Base-by-base conservation (phyloP, 257 asterid species). In the Cordia subcordata region DNA sequence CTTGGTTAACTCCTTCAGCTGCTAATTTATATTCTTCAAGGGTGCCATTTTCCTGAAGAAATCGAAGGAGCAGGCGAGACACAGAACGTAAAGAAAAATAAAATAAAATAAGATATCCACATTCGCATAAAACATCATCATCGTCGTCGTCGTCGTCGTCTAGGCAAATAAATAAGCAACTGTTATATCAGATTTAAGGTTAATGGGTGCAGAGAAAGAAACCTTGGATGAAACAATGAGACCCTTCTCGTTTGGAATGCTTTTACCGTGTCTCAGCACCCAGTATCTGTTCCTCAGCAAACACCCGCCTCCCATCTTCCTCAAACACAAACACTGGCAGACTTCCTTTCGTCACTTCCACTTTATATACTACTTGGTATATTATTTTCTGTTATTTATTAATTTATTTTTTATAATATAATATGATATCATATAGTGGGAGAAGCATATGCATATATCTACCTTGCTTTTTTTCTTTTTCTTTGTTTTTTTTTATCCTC, bases 231-330 rank as follows among this genome's bases (percentile, higher is more conserved):
- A 92, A 73, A 92, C 94, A 16, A 92, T 70, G 16, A 88, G 78
- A 35, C 87, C 96, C 70, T 32, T 86, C 57, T 77, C 79, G 57
- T 92, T 92, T 1, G 99, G 99, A 72, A 92, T 82, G 84, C 99
- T 88, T 78, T 79, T 92, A 49, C 99, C 96, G 58, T 92, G 96
- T 65, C 96, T 86, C 42, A 88, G 77, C 63, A 86, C 75, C 99
- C 96, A 92, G 61, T 86, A 86, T 27, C 69, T 78, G 69, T 92
- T 92, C 74, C 68, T 79, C 56, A 85, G 19, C 53, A 76, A 77
- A 40, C 59, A 53, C 22, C 23, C 49, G 57, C 72, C 66, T 37
- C 38, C 27, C 14, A 33, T 33, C 57, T 2, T n/a, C 47, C 35
- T 80, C 85, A 67, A 88, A 80, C 66, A 87, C 92, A 96, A 27